Conservation (phyloP, 257 asterid species). For the Henckelia pumila region DNA sequence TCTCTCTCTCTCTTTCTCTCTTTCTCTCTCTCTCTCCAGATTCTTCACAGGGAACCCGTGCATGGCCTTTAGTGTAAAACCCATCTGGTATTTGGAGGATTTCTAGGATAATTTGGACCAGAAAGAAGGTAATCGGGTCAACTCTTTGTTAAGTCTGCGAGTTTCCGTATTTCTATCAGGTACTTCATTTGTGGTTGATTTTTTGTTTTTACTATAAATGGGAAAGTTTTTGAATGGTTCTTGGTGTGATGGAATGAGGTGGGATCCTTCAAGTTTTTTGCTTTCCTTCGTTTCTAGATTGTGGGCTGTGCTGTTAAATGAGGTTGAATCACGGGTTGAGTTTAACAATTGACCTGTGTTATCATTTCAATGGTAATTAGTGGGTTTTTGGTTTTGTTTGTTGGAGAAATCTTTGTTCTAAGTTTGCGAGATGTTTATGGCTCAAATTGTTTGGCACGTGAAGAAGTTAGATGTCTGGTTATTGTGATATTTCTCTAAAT, state of each 20-base stretch:
- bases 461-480: background rate
- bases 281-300: conserved; percentile 6
- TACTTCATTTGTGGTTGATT: background rate
- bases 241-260: conserved; percentile 3
- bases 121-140: background rate
- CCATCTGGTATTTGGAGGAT: background rate
- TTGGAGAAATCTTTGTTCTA: background rate
- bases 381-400: background rate
- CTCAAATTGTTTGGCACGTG: background rate
- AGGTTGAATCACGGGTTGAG: background rate
- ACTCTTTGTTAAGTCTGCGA: background rate
- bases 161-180: background rate
- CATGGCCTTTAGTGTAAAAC: conserved; percentile 8
- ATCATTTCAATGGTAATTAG: background rate
- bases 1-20: no score
- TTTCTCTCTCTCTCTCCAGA: background rate
- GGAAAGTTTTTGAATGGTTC: background rate
- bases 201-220: background rate
- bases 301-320: background rate
- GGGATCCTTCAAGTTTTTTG: conserved; percentile 1
- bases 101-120: background rate
- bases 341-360: background rate
- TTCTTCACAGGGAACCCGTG: conserved; percentile 20
- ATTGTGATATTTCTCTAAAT: background rate
- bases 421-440: background rate